Base-by-base conservation (phyloP, 495 filamentous ascomycete genomes). In the Usnea hakonensis region DNA sequence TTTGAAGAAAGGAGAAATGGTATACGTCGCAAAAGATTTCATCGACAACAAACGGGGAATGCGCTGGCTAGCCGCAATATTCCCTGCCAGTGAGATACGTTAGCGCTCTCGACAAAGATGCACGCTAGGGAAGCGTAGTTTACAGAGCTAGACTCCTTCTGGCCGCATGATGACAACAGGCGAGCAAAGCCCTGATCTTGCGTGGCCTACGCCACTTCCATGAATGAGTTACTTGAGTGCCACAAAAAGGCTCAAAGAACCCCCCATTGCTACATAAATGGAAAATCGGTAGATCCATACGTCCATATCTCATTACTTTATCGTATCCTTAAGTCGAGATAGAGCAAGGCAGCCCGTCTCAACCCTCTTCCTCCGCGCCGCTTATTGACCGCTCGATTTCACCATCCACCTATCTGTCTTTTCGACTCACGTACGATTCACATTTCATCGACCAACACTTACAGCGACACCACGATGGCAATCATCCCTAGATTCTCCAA, bases 11-110 rank as follows among this genome's bases (percentile, higher is more conserved):
- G 16, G 48, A 52, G 28, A 19, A 32, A 52, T 32, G 14, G 26
- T 32, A 32, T 17, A 52, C 3, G 48, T 52, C 26, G 28, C 48
- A 52, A 52, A 52, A 52, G 48, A 30, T 14, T 30, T 50, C 46
- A 30, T 32, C 48, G 32, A 52, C 28, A n/a, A 32, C 14, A 6
- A 40, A 41, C 55, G 55, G 55, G 55, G 37, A 57, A 30, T 57
- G 55, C 55, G 55, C 37, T 57, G 55, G 55, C 55, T 40, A 52
- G 48, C 48, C 28, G 48, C 48, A 16, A 32, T n/a, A 52, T 17
- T 32, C 48, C 48, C 28, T 32, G 23, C 16, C 10, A 11, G 26
- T 17, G 2, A 52, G 0, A 1, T 19, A 7, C 48, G 48, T 28
- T 52, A 52, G 48, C 28, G 28, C 14, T 9, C 26, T 32, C 48